Base-by-base conservation (phyloP, 192 early-diverging fungal genomes). In the Helicostylum pulchrum region DNA sequence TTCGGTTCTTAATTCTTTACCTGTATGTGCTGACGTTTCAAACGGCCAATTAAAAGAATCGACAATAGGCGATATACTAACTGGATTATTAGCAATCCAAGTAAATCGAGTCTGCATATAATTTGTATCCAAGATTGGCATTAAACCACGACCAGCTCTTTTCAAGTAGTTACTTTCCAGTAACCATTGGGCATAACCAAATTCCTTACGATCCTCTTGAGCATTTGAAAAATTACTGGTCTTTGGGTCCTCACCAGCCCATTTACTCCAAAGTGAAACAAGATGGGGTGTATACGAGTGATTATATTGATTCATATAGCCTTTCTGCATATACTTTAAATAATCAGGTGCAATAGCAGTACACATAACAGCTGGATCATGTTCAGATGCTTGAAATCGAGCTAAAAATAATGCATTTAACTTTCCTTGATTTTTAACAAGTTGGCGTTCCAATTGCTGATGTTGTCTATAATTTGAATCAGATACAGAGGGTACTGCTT, bases 341-440 rank as follows among this genome's bases (percentile, higher is more conserved):
- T 55, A 66, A 4, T 21, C 46, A 26, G 64, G 64, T 7, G 58
- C 42, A 21, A 71, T 53, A 30, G 55, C n/a, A 21, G 1, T 47
- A 15, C 46, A 30, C 7, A 71, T 12, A 3, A 53, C 5, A 17
- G 0, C 11, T 5, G 64, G 19, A 17, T 45, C 42, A 5, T 17
- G 10, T 2, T 66, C n/a, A 7, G 45, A 5, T 8, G 66, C 44
- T 19, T 23, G 47, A 0, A 8, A 26, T 19, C 70, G 34, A 23
- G 44, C 32, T 0, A 45, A 32, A 7, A 19, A 39, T 23, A 71
- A 30, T 4, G 64, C 48, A 7, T 30, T 54, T 9, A 70, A 12
- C 4, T 70, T 63, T 2, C 45, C 61, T n/a, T 62, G 57, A 11
- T 31, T 12, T 3, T 12, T n/a, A 3, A 52, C 11, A n/a, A 45